Evolutionary conservation across 2,329 filamentous ascomycete genomes (phyloP).

Genomic region (Fusarium sp.): DNA sequence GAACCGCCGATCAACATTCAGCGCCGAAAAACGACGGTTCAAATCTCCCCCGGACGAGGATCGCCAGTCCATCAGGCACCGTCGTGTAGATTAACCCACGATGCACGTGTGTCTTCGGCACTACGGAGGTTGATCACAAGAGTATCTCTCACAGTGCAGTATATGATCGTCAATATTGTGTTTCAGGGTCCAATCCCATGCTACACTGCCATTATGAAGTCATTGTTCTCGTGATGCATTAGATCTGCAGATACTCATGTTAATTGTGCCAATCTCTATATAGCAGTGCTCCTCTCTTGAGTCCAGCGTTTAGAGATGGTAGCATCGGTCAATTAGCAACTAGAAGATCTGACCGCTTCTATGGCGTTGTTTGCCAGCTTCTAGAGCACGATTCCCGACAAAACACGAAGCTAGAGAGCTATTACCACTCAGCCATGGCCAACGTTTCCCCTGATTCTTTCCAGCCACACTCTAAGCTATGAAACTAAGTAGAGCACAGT

Average conservation of each 20-base stretch:
- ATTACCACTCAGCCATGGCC: background rate
- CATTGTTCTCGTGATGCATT: background rate
- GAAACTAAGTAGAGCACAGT: background rate
- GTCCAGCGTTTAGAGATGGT: constrained; percentile 1
- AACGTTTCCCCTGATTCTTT: constrained; percentile 7
- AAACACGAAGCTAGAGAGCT: background rate
- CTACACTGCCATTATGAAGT: background rate
- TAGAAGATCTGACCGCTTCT: constrained; percentile 13
- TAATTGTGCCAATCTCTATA: constrained; percentile 6
- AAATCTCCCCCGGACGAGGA: constrained; percentile 43
- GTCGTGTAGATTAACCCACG: constrained; percentile 11
- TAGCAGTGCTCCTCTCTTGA: constrained; percentile 2
- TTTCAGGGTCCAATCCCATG: constrained; percentile 15
- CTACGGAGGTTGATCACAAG: background rate
- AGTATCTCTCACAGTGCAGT: constrained; percentile 41
- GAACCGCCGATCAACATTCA: constrained; percentile 30
- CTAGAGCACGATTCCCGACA: constrained; percentile 8
- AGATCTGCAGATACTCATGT: constrained; percentile 16
- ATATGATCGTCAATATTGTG: constrained; percentile 8
- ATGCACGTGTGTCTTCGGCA: background rate
- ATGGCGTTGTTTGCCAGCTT: constrained; percentile 16
- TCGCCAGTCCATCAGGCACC: constrained; percentile 19
- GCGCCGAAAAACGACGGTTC: background rate
- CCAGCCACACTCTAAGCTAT: constrained; percentile 14
- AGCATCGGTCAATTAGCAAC: constrained; percentile 5